These are phyloP conservation scores for Carex kokanica DNA, from an alignment of 176 grass and related monocot species.

Conservation along the genomic window DNA sequence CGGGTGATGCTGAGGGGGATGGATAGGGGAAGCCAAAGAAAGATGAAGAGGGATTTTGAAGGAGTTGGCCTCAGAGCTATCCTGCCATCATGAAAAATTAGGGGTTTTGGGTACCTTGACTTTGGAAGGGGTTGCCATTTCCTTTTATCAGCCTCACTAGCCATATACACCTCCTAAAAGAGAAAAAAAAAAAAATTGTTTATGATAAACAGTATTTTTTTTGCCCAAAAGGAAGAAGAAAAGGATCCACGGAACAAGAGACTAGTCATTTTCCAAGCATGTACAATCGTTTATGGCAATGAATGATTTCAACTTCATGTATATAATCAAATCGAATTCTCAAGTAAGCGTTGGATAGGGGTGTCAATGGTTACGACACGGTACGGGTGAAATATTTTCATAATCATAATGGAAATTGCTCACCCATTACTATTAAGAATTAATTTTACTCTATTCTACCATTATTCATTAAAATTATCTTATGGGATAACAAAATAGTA, in stretches of 20 bases:
- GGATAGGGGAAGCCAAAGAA: slow-evolving; percentile 66
- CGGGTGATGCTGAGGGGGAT: slow-evolving; percentile 37
- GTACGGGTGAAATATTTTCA: no score
- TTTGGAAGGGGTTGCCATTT: slow-evolving; percentile 35
- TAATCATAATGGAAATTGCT: no score
- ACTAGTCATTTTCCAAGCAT: not conserved
- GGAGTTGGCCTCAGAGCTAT: slow-evolving; percentile 61
- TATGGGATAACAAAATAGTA: no score
- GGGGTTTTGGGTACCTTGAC: slow-evolving; percentile 40
- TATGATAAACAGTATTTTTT: not conserved
- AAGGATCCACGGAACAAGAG: not conserved
- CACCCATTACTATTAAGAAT: no score
- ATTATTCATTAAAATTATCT: no score
- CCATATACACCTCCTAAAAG: slow-evolving; percentile 54
- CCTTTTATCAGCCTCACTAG: slow-evolving; percentile 30
- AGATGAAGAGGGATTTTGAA: slow-evolving; percentile 40
- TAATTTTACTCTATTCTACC: no score
- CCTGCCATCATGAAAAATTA: slow-evolving; percentile 90
- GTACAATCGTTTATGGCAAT: no score
- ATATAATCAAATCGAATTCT: no score
- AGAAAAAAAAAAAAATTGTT: not conserved
- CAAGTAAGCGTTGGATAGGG: no score
- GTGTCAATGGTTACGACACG: no score
- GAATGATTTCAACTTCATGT: no score
- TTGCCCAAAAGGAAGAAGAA: not conserved